Conservation (phyloP, 129 eudicot genomes). For the Centaurea solstitialis region DNA sequence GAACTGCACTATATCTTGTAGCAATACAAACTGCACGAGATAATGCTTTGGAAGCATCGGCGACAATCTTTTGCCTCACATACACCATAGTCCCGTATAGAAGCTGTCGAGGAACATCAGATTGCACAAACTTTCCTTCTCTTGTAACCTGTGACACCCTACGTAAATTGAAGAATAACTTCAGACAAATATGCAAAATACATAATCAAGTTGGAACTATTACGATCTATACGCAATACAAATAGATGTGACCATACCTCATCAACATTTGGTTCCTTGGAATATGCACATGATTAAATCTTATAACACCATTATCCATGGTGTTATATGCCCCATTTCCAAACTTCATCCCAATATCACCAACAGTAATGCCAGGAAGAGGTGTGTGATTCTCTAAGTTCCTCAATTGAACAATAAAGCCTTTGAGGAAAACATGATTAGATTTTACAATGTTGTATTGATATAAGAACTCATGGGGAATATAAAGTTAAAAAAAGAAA, state of each 20-base stretch:
- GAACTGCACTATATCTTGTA: slow-evolving; percentile 97
- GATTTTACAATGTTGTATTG: neutral
- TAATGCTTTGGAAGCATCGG: slow-evolving; percentile 87
- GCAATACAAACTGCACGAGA: slow-evolving; percentile 96
- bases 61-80: slow-evolving; percentile 87
- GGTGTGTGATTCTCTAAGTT: slow-evolving; percentile 95
- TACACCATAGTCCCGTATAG: slow-evolving; percentile 94
- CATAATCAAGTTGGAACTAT: neutral
- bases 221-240: neutral
- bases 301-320: slow-evolving; percentile 94
- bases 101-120: slow-evolving; percentile 91
- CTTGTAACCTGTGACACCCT: slow-evolving; percentile 91
- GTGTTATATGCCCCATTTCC: slow-evolving; percentile 99
- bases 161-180: slow-evolving; percentile 13
- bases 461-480: neutral
- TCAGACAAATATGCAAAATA: neutral
- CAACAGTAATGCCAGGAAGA: slow-evolving; percentile 86
- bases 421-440: slow-evolving; percentile 33
- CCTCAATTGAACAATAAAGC: slow-evolving; percentile 91
- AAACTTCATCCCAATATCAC: slow-evolving; percentile 96
- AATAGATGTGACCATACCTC: slow-evolving; percentile 49
- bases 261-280: slow-evolving; percentile 95
- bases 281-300: slow-evolving; percentile 88
- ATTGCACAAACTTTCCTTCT: slow-evolving; percentile 77
- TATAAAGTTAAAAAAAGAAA: neutral